phyloP scores from a whole-genome alignment of 73 alveolate species.

The Uronychia binucleata region DNA sequence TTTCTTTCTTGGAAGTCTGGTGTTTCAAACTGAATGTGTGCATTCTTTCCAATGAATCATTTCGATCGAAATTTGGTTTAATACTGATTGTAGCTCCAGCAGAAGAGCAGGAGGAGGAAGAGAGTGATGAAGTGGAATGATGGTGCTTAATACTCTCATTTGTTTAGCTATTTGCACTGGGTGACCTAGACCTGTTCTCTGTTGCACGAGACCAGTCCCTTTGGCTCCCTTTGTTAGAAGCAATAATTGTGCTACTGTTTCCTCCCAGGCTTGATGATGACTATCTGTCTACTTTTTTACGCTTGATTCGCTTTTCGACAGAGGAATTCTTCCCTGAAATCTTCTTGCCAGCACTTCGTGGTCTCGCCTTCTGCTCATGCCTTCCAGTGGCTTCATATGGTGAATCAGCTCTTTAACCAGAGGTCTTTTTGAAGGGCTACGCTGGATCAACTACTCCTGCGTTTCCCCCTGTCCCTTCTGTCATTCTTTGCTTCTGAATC shows the following conservation, averaged over 20 bases:
- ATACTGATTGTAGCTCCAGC: neutral
- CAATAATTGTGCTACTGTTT: neutral
- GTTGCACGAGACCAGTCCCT: neutral
- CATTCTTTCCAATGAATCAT: conserved; percentile 53
- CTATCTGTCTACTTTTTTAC: neutral
- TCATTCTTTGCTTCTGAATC: neutral
- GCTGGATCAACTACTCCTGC: too few relatives aligned
- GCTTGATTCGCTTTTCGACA: neutral
- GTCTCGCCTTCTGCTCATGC: neutral
- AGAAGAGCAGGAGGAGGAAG: neutral
- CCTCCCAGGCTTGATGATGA: neutral
- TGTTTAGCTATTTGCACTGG: neutral
- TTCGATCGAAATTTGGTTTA: neutral
- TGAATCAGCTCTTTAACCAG: neutral
- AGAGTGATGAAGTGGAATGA: neutral
- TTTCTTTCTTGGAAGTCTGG: neutral
- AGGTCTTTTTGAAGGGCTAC: too few relatives aligned
- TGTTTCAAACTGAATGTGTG: conserved; percentile 53
- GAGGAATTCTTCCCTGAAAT: neutral
- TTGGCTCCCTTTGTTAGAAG: neutral
- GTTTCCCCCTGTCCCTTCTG: too few relatives aligned
- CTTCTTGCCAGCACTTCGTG: neutral
- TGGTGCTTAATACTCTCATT: neutral
- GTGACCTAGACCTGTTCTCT: neutral
- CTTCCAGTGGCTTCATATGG: neutral